Conservation (phyloP, 2,329 filamentous ascomycete species). For the Hymenoscyphus albidus region DNA sequence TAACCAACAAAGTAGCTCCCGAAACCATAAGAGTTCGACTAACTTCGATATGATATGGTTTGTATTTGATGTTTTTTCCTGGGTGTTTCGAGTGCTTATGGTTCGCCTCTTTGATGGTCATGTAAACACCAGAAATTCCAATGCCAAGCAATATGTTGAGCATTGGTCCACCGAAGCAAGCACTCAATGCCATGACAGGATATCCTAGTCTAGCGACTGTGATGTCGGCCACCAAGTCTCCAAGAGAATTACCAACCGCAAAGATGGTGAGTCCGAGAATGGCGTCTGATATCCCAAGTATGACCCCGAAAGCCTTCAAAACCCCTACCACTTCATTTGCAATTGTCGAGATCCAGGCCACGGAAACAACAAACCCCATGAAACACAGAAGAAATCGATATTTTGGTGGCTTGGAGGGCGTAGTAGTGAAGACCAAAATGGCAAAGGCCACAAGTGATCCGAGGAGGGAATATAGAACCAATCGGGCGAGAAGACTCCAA, state of each 20-base stretch:
- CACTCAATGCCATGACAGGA: conserved; percentile 90
- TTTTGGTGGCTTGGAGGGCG: conserved; percentile 60
- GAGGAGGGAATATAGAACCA: conserved; percentile 63
- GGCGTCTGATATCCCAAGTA: conserved; percentile 89
- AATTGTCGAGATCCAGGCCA: conserved; percentile 95
- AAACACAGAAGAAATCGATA: conserved; percentile 81
- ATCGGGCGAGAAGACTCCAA: conserved; percentile 49
- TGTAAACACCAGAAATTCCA: conserved; percentile 84
- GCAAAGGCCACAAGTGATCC: conserved; percentile 64
- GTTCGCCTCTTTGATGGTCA: conserved; percentile 70
- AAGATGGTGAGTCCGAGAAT: conserved; percentile 94
- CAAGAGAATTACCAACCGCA: conserved; percentile 90
- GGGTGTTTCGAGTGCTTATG: conserved; percentile 65
- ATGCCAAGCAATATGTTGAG: conserved; percentile 94
- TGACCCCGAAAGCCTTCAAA: conserved; percentile 87
- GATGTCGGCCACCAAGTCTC: conserved; percentile 90
- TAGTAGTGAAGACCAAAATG: conserved; percentile 65
- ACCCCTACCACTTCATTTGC: conserved; percentile 94
- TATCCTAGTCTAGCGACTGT: conserved; percentile 91
- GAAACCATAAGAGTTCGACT: conserved; percentile 82
- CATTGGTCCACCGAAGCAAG: conserved; percentile 98
- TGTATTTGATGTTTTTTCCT: conserved; percentile 58
- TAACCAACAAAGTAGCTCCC: conserved; percentile 77
- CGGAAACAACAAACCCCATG: conserved; percentile 83
- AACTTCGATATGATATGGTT: conserved; percentile 78